A percentile compares a stretch with the other conserved stretches of the same genome.
These are phyloP conservation scores for Botrytis porri DNA, from an alignment of 2,329 filamentous ascomycete species.

Conservation along the genomic window DNA sequence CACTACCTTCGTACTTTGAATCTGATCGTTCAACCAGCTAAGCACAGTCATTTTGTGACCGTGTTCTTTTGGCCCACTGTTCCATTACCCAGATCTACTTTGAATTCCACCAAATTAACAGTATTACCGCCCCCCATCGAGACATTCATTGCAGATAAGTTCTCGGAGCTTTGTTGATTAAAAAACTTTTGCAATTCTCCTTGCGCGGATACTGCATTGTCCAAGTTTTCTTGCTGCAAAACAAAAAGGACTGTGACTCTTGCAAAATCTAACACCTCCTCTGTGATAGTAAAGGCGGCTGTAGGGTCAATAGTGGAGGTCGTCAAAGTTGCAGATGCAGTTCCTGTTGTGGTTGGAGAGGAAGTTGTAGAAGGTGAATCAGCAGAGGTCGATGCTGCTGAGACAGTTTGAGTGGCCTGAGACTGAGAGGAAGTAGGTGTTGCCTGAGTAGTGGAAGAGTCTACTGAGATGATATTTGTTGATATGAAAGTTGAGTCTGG, in stretches of 20 bases:
- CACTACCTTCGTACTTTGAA: not conserved
- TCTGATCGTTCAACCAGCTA: not conserved
- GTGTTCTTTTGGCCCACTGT: not conserved
- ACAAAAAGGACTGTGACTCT: constrained; percentile 61
- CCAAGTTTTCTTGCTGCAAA: constrained; percentile 52
- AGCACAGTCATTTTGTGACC: not conserved
- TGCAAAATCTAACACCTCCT: constrained; percentile 61
- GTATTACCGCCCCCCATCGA: constrained; percentile 32
- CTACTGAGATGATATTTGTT: constrained; percentile 9
- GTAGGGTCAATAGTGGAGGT: constrained; percentile 21
- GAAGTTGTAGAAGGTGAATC: constrained; percentile 19
- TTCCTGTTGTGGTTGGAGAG: constrained; percentile 19
- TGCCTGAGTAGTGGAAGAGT: not conserved
- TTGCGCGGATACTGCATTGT: constrained; percentile 54
- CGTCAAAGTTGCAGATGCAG: constrained; percentile 22
- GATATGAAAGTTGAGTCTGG: constrained; percentile 23
- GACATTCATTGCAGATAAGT: constrained; percentile 31
- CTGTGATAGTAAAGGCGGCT: constrained; percentile 48
- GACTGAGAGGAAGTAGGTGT: constrained; percentile 4
- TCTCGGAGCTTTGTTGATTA: constrained; percentile 28
- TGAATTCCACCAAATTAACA: constrained; percentile 28
- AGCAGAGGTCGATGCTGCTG: constrained; percentile 10
- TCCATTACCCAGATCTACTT: constrained; percentile 13
- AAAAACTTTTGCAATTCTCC: constrained; percentile 55
- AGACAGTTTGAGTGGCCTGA: not conserved